Percentiles rank a stretch among this genome's conserved stretches.
Conservation (phyloP, 2,329 filamentous ascomycete genomes). For the Aspergillus sergii region DNA sequence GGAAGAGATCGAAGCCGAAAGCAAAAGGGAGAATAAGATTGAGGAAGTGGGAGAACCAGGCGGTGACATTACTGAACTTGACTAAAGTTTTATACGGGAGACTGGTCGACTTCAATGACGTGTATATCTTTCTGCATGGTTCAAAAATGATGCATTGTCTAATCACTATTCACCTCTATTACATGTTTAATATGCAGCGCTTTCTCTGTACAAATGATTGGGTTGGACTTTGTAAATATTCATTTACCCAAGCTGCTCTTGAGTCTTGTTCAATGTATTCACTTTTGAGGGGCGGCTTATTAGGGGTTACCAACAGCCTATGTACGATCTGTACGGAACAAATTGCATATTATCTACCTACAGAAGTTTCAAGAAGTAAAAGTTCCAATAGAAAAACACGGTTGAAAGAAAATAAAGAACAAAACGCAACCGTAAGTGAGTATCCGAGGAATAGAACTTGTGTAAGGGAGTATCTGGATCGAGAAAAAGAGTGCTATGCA, state of each 20-base stretch:
- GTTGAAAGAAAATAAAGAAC: slow-evolving; percentile 10
- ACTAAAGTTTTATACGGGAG: slow-evolving; percentile 23
- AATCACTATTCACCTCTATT: background rate
- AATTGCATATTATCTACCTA: slow-evolving; percentile 23
- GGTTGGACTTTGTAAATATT: background rate
- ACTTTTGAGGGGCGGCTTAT: background rate
- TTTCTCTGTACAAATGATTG: background rate
- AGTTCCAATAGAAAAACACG: slow-evolving; percentile 21
- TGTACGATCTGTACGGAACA: background rate
- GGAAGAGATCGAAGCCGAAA: slow-evolving; percentile 70
- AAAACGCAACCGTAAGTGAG: slow-evolving; percentile 14
- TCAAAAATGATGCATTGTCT: background rate
- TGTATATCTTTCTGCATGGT: background rate
- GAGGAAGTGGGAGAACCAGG: slow-evolving; percentile 56
- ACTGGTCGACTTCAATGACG: background rate
- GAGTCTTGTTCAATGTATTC: background rate
- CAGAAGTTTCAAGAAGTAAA: slow-evolving; percentile 19
- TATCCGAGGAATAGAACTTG: slow-evolving; percentile 2
- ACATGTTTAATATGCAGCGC: background rate
- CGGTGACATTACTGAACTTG: slow-evolving; percentile 47
- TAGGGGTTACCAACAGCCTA: background rate
- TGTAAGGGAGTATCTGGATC: slow-evolving; percentile 11
- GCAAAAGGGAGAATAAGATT: slow-evolving; percentile 43
- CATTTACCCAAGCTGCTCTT: background rate
- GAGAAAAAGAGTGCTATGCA: slow-evolving; percentile 9